These are phyloP conservation scores for Echeveria elegans DNA, from an alignment of 164 flowering plant species.

Conservation along the genomic window DNA sequence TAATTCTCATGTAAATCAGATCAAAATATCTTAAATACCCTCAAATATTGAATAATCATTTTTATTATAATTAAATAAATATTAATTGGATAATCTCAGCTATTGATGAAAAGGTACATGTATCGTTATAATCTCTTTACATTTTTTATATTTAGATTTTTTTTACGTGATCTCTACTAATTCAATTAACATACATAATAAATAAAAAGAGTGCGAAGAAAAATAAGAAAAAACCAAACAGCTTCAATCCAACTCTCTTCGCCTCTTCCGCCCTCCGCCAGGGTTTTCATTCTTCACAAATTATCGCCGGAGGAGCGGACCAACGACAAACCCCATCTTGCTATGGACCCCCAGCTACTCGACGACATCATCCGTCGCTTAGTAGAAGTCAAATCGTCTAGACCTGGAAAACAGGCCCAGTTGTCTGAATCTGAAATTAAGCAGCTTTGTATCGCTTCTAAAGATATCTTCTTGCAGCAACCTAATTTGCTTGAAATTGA, in stretches of 20 bases:
- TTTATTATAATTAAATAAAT: too few species aligned
- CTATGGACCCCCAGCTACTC: background rate
- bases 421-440: conserved; percentile 3
- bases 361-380: background rate
- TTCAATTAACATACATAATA: too few species aligned
- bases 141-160: too few species aligned
- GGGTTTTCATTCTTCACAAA: background rate
- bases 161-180: too few species aligned
- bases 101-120: too few species aligned
- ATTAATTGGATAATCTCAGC: too few species aligned
- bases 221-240: background rate
- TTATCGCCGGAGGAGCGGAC: background rate
- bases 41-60: too few species aligned
- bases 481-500: background rate
- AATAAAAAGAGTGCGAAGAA: too few species aligned
- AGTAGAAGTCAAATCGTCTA: background rate
- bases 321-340: background rate
- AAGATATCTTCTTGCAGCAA: background rate
- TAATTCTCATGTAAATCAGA: too few species aligned
- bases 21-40: too few species aligned
- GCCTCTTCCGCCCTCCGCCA: background rate
- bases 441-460: background rate
- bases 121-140: too few species aligned
- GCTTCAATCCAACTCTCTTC: background rate
- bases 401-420: background rate